These are phyloP conservation scores for Syncephalastrum racemosum DNA, from an alignment of 371 early-diverging fungal genomes.

Conservation along the genomic window DNA sequence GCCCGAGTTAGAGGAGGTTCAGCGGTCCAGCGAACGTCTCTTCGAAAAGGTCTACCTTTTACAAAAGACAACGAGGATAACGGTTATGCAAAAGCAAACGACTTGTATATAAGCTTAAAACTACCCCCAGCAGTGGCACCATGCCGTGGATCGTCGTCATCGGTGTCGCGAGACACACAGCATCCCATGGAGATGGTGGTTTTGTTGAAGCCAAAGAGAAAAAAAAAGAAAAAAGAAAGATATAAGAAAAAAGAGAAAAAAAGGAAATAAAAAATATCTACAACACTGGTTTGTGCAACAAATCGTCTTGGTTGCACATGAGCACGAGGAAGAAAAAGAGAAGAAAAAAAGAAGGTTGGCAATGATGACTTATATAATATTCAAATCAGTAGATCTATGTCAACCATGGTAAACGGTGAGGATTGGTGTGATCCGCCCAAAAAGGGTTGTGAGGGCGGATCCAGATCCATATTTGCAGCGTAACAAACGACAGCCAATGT, in stretches of 20 bases:
- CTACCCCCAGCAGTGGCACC: slow-evolving; percentile 5
- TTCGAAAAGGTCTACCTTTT: slow-evolving; percentile 38
- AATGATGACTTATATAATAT: no score
- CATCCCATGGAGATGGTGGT: slow-evolving; percentile 33
- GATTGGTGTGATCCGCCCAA: background rate
- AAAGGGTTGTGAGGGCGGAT: background rate
- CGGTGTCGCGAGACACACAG: slow-evolving; percentile 28
- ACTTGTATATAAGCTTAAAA: slow-evolving; percentile 1
- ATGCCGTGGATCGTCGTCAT: slow-evolving; percentile 11
- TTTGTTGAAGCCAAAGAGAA: slow-evolving; percentile 1
- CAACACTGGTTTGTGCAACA: no score
- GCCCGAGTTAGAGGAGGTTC: slow-evolving; percentile 44
- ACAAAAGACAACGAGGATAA: background rate
- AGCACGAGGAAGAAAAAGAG: no score
- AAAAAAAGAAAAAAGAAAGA: slow-evolving; percentile 11
- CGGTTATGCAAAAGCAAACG: background rate
- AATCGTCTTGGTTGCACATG: no score
- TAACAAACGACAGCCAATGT: slow-evolving; percentile 26
- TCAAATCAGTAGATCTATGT: no score
- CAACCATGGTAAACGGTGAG: no score
- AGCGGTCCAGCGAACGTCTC: slow-evolving; percentile 37
- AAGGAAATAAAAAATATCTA: slow-evolving; percentile 7
- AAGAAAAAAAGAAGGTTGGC: no score
- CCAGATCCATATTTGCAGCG: background rate
- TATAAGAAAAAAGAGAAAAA: slow-evolving; percentile 1